A percentile compares a stretch with the other conserved stretches of the same genome.
Evolutionary conservation across 495 filamentous ascomycete species (phyloP).

Genomic region (Aspergillus cavernicola): DNA sequence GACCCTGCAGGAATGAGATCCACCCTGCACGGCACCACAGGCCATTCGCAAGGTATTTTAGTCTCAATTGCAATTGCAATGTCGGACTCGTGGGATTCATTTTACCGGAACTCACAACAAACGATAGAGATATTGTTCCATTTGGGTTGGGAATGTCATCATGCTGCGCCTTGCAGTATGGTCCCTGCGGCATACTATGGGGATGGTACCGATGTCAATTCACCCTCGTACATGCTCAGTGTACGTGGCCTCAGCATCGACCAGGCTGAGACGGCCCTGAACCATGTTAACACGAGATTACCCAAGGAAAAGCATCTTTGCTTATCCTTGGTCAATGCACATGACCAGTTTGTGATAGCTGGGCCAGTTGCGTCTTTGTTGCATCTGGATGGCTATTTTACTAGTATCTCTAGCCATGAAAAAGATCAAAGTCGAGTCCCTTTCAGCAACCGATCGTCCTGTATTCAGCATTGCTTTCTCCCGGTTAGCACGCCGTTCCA

Average conservation of each 20-base stretch:
- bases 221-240: conserved; percentile 20
- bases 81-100: conserved; percentile 28
- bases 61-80: conserved; percentile 23
- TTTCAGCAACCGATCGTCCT: conserved; percentile 18
- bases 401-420: conserved; percentile 1
- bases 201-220: not conserved
- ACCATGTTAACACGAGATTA: conserved; percentile 10
- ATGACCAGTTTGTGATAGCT: conserved; percentile 28
- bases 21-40: conserved; percentile 22
- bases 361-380: conserved; percentile 26
- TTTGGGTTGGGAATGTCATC: conserved; percentile 22
- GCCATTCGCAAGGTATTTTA: conserved; percentile 33
- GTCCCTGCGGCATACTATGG: not conserved
- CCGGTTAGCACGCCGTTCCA: conserved; percentile 35
- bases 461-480: conserved; percentile 22
- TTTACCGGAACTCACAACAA: conserved; percentile 12
- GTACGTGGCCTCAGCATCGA: conserved; percentile 9
- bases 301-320: conserved; percentile 12
- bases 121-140: conserved; percentile 16
- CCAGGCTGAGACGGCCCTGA: conserved; percentile 1
- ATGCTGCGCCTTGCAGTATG: conserved; percentile 11
- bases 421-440: conserved; percentile 21
- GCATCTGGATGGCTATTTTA: conserved; percentile 14
- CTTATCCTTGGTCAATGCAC: conserved; percentile 29
- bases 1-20: conserved; percentile 25